These are phyloP conservation scores for Volvox africanus DNA, from an alignment of 139 green algal genomes.

Conservation along the genomic window DNA sequence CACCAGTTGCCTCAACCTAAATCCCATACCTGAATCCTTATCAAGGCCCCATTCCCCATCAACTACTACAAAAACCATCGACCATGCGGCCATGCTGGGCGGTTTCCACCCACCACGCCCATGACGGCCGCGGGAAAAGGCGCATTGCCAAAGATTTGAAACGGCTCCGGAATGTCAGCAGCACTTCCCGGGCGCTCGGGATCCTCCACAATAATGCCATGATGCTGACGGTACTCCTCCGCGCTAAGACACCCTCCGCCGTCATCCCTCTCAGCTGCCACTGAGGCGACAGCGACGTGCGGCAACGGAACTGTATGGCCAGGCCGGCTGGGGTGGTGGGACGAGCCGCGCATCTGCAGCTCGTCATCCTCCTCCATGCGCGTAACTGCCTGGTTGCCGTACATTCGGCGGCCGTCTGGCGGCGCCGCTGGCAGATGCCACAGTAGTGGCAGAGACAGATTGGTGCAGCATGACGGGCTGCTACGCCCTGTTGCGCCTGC, in stretches of 20 bases:
- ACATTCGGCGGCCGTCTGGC: background rate
- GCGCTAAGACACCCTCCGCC: background rate
- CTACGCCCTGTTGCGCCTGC: no score
- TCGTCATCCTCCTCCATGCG: background rate
- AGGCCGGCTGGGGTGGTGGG: constrained; percentile 19
- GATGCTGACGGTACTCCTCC: constrained; percentile 14
- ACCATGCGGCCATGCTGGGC: no score
- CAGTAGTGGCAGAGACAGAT: background rate
- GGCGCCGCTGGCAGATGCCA: no score
- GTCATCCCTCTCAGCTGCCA: background rate
- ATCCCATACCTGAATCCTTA: no score
- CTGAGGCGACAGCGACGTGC: background rate
- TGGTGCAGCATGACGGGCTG: background rate
- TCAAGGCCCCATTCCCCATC: no score
- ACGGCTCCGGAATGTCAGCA: background rate
- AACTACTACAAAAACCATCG: no score
- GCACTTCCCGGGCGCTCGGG: background rate
- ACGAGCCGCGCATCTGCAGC: background rate
- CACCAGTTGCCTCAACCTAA: no score
- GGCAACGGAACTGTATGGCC: background rate
- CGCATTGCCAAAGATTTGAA: constrained; percentile 18
- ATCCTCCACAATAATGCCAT: constrained; percentile 27
- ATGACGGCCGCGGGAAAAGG: background rate
- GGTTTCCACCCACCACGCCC: background rate
- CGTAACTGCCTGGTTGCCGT: background rate